Evolutionary conservation across 2,329 filamentous ascomycete species (phyloP).

Genomic region (Trichothecium sympodiale): DNA sequence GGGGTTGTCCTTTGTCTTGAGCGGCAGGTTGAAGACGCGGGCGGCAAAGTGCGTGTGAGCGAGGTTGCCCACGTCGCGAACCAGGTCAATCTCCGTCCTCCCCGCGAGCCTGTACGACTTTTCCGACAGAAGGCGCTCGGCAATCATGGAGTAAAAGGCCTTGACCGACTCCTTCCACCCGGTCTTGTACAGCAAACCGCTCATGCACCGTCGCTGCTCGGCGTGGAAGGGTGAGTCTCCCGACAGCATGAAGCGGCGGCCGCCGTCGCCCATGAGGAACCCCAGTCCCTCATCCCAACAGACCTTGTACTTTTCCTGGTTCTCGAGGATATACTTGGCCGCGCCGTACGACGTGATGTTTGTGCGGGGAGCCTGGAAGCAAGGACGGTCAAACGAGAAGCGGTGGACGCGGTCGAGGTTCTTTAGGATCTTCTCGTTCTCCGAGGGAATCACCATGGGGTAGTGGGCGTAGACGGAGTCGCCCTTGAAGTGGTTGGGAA

Average conservation of each 20-base stretch:
- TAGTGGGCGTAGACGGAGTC: constrained; percentile 78
- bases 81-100: constrained; percentile 54
- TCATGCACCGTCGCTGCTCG: constrained; percentile 40
- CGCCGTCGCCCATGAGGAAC: constrained; percentile 46
- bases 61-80: constrained; percentile 59
- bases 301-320: constrained; percentile 50
- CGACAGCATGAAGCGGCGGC: constrained; percentile 45
- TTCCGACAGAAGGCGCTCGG: constrained; percentile 47
- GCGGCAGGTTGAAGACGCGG: constrained; percentile 51
- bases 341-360: constrained; percentile 50
- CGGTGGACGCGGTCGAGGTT: constrained; percentile 54
- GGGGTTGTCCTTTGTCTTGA: constrained; percentile 51
- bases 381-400: constrained; percentile 59
- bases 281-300: constrained; percentile 53
- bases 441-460: constrained; percentile 57
- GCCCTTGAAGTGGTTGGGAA: constrained; percentile 67
- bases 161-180: constrained; percentile 53
- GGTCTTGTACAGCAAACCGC: constrained; percentile 47
- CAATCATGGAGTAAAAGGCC: constrained; percentile 54
- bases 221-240: constrained; percentile 36
- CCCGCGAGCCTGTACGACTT: constrained; percentile 52
- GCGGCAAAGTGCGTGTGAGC: constrained; percentile 54
- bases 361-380: constrained; percentile 35
- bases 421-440: constrained; percentile 61
- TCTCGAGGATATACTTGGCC: constrained; percentile 50